phyloP scores from a whole-genome alignment of 2,329 filamentous ascomycete genomes.

The Beauveria sp. region DNA sequence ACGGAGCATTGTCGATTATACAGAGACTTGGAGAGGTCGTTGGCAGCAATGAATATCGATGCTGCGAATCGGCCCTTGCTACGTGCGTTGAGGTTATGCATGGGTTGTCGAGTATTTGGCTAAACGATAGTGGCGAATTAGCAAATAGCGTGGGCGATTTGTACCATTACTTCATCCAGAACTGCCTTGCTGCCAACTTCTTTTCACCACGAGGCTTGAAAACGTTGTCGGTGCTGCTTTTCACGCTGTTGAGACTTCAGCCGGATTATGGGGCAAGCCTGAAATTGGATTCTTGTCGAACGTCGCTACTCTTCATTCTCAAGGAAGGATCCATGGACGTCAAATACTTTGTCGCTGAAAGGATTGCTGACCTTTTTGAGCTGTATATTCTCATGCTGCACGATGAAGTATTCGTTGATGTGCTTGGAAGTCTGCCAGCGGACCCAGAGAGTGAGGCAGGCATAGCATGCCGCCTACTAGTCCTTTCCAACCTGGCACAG shows the following conservation, averaged over 20 bases:
- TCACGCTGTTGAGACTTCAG: slow-evolving; percentile 59
- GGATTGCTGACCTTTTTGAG: slow-evolving; percentile 67
- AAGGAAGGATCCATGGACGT: slow-evolving; percentile 58
- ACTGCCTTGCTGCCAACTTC: slow-evolving; percentile 57
- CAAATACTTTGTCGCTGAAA: slow-evolving; percentile 66
- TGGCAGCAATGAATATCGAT: slow-evolving; percentile 52
- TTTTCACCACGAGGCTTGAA: slow-evolving; percentile 64
- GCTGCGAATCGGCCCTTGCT: slow-evolving; percentile 66
- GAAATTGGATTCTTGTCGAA: slow-evolving; percentile 52
- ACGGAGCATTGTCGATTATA: slow-evolving; percentile 40
- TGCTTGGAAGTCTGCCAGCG: slow-evolving; percentile 70
- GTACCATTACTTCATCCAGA: slow-evolving; percentile 69
- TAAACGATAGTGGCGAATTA: slow-evolving; percentile 49
- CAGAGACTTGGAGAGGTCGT: slow-evolving; percentile 45
- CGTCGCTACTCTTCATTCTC: slow-evolving; percentile 68
- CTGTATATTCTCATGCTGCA: slow-evolving; percentile 78
- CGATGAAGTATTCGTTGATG: slow-evolving; percentile 75
- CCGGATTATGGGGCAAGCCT: slow-evolving; percentile 58
- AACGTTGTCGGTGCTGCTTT: slow-evolving; percentile 59
- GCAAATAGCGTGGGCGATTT: slow-evolving; percentile 63
- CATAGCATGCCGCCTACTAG: slow-evolving; percentile 73
- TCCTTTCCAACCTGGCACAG: slow-evolving; percentile 70
- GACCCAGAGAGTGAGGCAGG: slow-evolving; percentile 68
- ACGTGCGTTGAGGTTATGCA: slow-evolving; percentile 62
- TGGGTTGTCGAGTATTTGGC: slow-evolving; percentile 57